Conservation (phyloP, 1,284 basidiomycete genomes). For the Megacollybia platyphylla region DNA sequence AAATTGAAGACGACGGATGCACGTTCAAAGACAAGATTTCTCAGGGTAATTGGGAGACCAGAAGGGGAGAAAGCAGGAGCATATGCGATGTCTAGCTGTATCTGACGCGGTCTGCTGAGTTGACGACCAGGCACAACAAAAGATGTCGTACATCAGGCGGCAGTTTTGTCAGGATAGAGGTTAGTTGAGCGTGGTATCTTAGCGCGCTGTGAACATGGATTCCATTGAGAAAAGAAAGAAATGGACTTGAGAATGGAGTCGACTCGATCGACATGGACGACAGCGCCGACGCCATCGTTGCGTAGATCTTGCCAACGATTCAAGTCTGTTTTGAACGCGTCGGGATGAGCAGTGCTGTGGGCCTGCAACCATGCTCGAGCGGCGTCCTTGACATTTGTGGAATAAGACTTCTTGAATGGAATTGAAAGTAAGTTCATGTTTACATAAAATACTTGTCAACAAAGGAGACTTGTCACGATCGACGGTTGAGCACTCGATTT, state of each 20-base stretch:
- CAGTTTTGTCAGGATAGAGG: slow-evolving; percentile 57
- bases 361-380: slow-evolving; percentile 61
- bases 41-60: slow-evolving; percentile 47
- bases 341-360: slow-evolving; percentile 73
- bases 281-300: slow-evolving; percentile 41
- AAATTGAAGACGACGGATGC: slow-evolving; percentile 75
- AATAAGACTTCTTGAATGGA: slow-evolving; percentile 66
- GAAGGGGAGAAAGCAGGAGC: slow-evolving; percentile 52
- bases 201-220: slow-evolving; percentile 8
- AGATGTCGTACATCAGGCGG: slow-evolving; percentile 41
- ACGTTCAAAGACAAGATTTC: slow-evolving; percentile 72
- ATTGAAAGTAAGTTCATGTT: slow-evolving; percentile 56
- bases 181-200: slow-evolving; percentile 86
- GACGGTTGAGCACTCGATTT: too few relatives aligned
- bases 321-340: slow-evolving; percentile 79
- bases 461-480: too few relatives aligned
- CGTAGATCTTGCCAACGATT: slow-evolving; percentile 59
- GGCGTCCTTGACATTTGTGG: slow-evolving; percentile 43
- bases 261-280: slow-evolving; percentile 47
- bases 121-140: not conserved
- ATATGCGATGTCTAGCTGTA: slow-evolving; percentile 68
- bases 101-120: slow-evolving; percentile 30
- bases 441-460: too few relatives aligned
- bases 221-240: slow-evolving; percentile 3
- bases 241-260: slow-evolving; percentile 32